Base-by-base conservation (phyloP, 1,284 basidiomycete genomes). In the Porogramme epimiltina region DNA sequence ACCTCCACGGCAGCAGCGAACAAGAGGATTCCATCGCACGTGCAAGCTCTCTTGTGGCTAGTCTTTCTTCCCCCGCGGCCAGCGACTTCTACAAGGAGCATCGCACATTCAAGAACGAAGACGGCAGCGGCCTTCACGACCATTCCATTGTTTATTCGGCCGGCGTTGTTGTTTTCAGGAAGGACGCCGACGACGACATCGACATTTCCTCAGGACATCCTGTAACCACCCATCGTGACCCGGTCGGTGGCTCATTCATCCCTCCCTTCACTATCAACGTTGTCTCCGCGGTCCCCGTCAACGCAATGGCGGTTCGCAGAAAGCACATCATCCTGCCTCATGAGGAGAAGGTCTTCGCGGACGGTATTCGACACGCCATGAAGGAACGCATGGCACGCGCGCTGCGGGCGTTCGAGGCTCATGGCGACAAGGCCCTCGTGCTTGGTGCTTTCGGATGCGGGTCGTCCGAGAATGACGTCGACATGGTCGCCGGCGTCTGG, bases 401-500 rank as follows among this genome's bases (percentile, higher is more conserved):
- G 15, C 61, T 81, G 45, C 68, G 73, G 10, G 64, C 78, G 33
- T 81, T 82, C 51, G 72, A 78, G 59, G 68, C 70, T 24, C 66
- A 67, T 22, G 77, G 78, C 36, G 68, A 79, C 56, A 68, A 68
- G 15, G 66, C 65, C 1, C 59, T 82, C 28, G 68, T 82, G 16
- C 69, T 81, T 4, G 76, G 78, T 36, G 71, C 73, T 10, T 80
- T 81, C 51, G 79, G 80, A 26, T 77, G 74, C 52, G 73, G 76
- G 43, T 70, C 70, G 1, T 69, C 60, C 53, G 64, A 74, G 63
- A 80, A 80, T 55, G 69, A 58, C 16, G 69, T 77, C 37, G 74
- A 73, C 45, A 69, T 73, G 50, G 74, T 88, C 31, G 85, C 83
- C 2, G 64, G 66, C 42, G 71, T 85, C 15, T 88, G 85, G 84